Evolutionary conservation across 2,329 filamentous ascomycete genomes (phyloP), one percentile per base, ranked within the genome.

Genomic region (Drechslerella dactyloides): DNA sequence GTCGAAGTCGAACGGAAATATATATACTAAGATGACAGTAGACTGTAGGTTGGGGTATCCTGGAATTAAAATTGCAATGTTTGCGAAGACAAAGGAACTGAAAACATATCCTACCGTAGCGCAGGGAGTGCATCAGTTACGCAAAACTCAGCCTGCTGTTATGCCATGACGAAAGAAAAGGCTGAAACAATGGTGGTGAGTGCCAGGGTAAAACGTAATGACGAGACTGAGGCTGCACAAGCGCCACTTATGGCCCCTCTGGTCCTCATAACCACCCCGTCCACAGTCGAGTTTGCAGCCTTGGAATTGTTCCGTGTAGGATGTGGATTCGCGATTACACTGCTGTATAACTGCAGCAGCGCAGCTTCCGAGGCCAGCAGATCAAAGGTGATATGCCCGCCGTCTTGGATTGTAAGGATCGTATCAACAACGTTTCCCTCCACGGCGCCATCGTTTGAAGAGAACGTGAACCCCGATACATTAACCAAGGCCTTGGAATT

Each of bases 401-500:
- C 51, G 5, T 50, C 59, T 27, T 70, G 48, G 13, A 70, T 59
- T 8, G 7, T 64, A 10, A 64, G 52, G 17, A 70, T 70, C 2
- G 53, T 60, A 10, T 70, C 59, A 10, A 64, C 59, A 30, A 70
- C 52, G 15, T 70, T 60, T 7, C 17, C 55, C 13, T 46, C 48
- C 5, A 64, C 48, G n/a, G 24, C 23, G 21, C 58, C 66, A 15
- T 64, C 50, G 13, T 55, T 59, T n/a, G 33, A 33, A 2, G 66
- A 70, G 21, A 70, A 46, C 0, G 66, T 70, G 21, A 64, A 70
- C 11, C 46, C 50, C 0, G 66, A 70, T 15, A 70, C 66, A 42
- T 70, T 70, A 2, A 70, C 66, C 21, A 64, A 17, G 2, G 54
- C 54, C 24, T 70, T 70, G 1, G 66, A 59, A 33, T 70, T 70